These are phyloP conservation scores for Xylaria arbuscula DNA, from an alignment of 2,329 filamentous ascomycete genomes.

Conservation along the genomic window DNA sequence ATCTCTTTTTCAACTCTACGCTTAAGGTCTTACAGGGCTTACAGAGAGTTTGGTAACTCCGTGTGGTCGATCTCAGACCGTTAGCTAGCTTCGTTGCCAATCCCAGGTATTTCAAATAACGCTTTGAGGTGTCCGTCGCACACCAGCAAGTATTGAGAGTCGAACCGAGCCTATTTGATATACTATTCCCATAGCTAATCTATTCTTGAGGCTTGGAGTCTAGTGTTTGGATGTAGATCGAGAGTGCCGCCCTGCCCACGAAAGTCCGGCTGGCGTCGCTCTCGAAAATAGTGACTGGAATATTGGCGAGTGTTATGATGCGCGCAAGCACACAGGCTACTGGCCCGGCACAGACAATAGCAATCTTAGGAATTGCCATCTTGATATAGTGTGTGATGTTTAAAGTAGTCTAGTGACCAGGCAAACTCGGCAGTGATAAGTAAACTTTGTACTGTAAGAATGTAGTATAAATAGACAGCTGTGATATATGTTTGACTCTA, in stretches of 20 bases:
- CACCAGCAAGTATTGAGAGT: slow-evolving; percentile 42
- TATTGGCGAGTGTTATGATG: slow-evolving; percentile 60
- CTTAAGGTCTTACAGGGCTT: background rate
- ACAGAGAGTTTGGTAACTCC: background rate
- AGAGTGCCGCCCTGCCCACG: slow-evolving; percentile 64
- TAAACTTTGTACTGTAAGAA: slow-evolving; percentile 17
- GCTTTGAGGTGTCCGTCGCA: slow-evolving; percentile 4
- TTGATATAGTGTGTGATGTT: background rate
- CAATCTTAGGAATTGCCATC: slow-evolving; percentile 49
- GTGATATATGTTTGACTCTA: background rate
- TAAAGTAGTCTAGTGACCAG: background rate
- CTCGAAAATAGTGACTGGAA: slow-evolving; percentile 64
- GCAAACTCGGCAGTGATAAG: background rate
- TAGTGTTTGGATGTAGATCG: slow-evolving; percentile 64
- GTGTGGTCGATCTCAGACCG: background rate
- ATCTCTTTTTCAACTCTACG: background rate
- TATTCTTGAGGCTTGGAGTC: slow-evolving; percentile 54
- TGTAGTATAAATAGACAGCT: background rate
- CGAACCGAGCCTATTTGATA: slow-evolving; percentile 60
- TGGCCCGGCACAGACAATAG: slow-evolving; percentile 62
- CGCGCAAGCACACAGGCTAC: slow-evolving; percentile 62
- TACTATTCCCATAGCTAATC: slow-evolving; percentile 62
- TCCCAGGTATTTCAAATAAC: background rate
- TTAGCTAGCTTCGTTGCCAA: background rate
- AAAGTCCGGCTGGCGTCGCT: slow-evolving; percentile 57